Evolutionary conservation across 331 rosid species (phyloP).

Genomic region (Acacia pycnantha): DNA sequence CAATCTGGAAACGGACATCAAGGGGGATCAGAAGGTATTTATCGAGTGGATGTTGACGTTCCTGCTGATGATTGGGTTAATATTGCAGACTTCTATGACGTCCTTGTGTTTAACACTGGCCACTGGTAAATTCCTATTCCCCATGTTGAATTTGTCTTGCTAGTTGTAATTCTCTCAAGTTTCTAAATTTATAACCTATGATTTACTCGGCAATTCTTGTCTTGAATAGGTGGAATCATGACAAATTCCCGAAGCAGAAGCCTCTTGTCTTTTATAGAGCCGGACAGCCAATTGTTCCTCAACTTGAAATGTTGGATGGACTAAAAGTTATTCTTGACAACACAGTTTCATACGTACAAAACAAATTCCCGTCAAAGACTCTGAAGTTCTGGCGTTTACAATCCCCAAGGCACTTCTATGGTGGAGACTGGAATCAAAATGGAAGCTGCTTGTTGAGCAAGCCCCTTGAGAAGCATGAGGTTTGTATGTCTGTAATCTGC

Average conservation of each 20-base stretch:
- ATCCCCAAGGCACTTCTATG: conserved; percentile 90
- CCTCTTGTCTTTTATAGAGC: conserved; percentile 76
- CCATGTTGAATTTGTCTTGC: conserved; percentile 21
- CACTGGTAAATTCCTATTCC: conserved; percentile 65
- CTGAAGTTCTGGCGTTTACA: conserved; percentile 88
- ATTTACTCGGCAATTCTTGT: not conserved
- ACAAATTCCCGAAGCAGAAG: conserved; percentile 80
- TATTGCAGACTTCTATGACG: conserved; percentile 76
- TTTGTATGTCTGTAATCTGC: conserved; percentile 6
- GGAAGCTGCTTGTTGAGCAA: conserved; percentile 84
- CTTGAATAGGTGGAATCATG: conserved; percentile 72
- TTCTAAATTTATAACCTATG: not conserved
- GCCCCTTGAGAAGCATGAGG: conserved; percentile 80
- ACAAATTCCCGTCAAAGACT: conserved; percentile 56
- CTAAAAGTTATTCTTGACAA: conserved; percentile 66
- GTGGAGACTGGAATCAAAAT: conserved; percentile 95
- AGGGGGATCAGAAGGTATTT: conserved; percentile 58
- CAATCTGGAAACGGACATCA: conserved; percentile 35
- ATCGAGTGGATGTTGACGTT: conserved; percentile 83
- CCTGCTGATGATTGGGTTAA: conserved; percentile 88
- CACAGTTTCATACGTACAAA: conserved; percentile 58
- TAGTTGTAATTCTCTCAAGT: conserved; percentile 17
- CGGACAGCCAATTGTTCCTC: conserved; percentile 69
- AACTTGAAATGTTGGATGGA: conserved; percentile 64
- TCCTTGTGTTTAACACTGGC: conserved; percentile 86